Base-by-base conservation (phyloP, 1,284 basidiomycete species). In the Uromyces viciae-fabae region DNA sequence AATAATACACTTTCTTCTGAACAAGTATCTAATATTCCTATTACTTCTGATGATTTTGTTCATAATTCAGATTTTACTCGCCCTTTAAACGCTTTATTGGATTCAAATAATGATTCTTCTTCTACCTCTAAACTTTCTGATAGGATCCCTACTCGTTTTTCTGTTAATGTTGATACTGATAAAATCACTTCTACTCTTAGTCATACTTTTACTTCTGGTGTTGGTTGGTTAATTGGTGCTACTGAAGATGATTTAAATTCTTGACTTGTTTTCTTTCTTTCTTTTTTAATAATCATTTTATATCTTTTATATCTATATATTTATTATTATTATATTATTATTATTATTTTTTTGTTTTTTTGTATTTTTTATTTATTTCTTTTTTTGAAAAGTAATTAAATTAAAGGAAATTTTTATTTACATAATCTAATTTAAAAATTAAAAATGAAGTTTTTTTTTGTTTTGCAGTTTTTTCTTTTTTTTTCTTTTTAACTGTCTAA, bases 211-310 rank as follows among this genome's bases (percentile, higher is more conserved):
- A 91, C 92, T 68, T 91, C 91, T 84, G 93, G 93, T 17, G 91
- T 94, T 72, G 93, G 93, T 9, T 94, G 93, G 93, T 87, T 94
- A 40, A 91, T 94, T 82, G 93, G 93, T 46, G 91, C 91, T 25
- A 92, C 94, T 79, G 86, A 85, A 15, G 82, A 85, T 19, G 62
- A 82, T 83, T 85, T 52, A 58, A 8, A 3, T 58, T 15, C 3
- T 58, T 19, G 4, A n/a, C n/a, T 58, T 3, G 9, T 31, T 58
- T 28, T 25, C n/a, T 56, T n/a, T 66, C 36, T 66, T 40, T 66
- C 36, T 66, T 66, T 64, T 11, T 38, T 40, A 38, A 19, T 40
- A 40, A 19, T 17, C 28, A 19, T 54, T 54, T 25, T 5, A n/a
- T 19, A 19, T 17, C 3, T 17, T 54, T 25, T 54, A n/a, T 25